These are phyloP conservation scores for Tetraselmis striata DNA, from an alignment of 139 green algal genomes.

Conservation along the genomic window DNA sequence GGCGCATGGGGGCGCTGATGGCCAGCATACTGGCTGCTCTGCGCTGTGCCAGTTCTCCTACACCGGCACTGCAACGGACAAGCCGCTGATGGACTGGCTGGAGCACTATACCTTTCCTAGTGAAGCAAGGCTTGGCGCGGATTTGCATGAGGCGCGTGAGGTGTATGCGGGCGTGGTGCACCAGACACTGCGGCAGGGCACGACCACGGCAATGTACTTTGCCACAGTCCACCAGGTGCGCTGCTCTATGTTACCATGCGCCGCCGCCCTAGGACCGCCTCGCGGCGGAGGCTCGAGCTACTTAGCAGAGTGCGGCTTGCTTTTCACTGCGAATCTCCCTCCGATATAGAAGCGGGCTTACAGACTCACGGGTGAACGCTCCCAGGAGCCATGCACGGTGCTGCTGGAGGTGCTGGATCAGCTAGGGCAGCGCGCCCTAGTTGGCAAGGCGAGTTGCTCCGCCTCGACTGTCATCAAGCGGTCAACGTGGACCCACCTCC, in stretches of 20 bases:
- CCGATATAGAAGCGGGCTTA: too few species aligned
- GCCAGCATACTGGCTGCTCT: too few species aligned
- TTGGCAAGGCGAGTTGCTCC: conserved; percentile 23
- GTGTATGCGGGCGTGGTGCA: conserved; percentile 18
- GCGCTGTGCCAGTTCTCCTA: conserved; percentile 24
- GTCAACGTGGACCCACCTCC: too few species aligned
- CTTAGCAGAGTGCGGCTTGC: too few species aligned
- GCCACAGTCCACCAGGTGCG: conserved; percentile 42
- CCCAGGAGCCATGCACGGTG: not conserved
- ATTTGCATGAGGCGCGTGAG: not conserved
- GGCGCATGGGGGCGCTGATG: too few species aligned
- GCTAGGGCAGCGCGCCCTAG: conserved; percentile 45
- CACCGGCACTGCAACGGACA: conserved; percentile 33
- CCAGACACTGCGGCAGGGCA: conserved; percentile 26
- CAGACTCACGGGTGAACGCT: too few species aligned
- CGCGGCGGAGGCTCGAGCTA: too few species aligned
- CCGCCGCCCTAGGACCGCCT: too few species aligned
- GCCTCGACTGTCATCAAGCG: too few species aligned
- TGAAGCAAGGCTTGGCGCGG: conserved; percentile 10
- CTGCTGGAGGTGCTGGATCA: conserved; percentile 37
- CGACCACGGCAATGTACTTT: conserved; percentile 39
- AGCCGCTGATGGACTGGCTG: conserved; percentile 37
- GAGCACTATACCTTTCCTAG: conserved; percentile 35
- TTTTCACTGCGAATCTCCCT: too few species aligned
- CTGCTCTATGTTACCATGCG: conserved; percentile 35